Conservation (phyloP, 2,329 filamentous ascomycete genomes). For the Phaeosphaeriaceae sp. region DNA sequence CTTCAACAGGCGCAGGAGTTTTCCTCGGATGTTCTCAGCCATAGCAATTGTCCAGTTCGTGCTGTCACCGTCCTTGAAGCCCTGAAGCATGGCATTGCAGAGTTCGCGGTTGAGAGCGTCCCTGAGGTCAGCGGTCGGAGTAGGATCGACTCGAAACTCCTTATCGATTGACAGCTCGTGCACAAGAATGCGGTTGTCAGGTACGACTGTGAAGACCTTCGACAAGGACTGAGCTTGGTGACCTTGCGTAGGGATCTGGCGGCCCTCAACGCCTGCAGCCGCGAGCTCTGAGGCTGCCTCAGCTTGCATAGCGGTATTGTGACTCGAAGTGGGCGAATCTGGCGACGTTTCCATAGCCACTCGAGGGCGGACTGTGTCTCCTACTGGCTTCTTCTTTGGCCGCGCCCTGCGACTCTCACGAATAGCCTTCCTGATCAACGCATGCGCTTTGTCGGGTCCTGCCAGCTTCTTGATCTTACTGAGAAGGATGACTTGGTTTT, state of each 20-base stretch:
- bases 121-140: constrained; percentile 64
- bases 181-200: constrained; percentile 76
- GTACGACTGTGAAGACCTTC: constrained; percentile 68
- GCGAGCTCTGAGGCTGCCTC: constrained; percentile 42
- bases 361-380: constrained; percentile 73
- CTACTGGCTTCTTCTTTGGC: constrained; percentile 70
- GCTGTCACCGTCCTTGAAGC: constrained; percentile 70
- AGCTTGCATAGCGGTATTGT: constrained; percentile 47
- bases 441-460: constrained; percentile 74
- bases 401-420: constrained; percentile 72
- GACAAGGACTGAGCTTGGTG: constrained; percentile 55
- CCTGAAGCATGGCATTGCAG: constrained; percentile 67
- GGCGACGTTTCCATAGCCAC: constrained; percentile 59
- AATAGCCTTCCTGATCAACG: constrained; percentile 77
- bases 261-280: constrained; percentile 24
- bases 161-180: constrained; percentile 83
- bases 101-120: constrained; percentile 67
- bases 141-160: constrained; percentile 73
- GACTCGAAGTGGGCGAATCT: constrained; percentile 33
- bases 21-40: constrained; percentile 74
- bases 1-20: constrained; percentile 75
- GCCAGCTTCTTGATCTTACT: constrained; percentile 81
- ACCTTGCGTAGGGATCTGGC: constrained; percentile 28
- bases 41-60: constrained; percentile 75
- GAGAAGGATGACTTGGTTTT: constrained; percentile 81